Evolutionary conservation across 116 monocot genomes (phyloP), one percentile per base, ranked within the genome.

Genomic region (Dioscorea cayenensis): DNA sequence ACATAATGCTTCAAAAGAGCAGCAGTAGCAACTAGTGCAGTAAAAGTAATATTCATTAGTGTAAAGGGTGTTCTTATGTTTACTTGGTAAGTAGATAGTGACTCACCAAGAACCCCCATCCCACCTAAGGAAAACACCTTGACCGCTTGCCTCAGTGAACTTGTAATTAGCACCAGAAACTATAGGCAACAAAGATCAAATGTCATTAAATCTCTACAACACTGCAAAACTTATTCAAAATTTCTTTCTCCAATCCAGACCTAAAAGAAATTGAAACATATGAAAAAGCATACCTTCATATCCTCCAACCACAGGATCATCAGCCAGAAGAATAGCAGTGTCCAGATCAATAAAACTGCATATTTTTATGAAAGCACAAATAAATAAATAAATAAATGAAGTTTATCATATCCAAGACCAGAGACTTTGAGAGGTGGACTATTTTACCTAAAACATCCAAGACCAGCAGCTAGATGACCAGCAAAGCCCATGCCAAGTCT

Each of bases 401-500:
- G 62, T 23, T 62, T 5, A 27, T 36, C 18, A 37, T 12, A 60
- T 29, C 8, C 60, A 18, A 28, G 19, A 17, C 14, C n/a, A 37
- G 55, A 5, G 19, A 16, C 63, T 51, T 7, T 16, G 19, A 5
- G 7, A 35, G 48, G 59, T 35, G 35, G 36, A 23, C 22, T 38
- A 18, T 16, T 32, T 75, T 79, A 92, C 97, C 84, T 88, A 69
- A 96, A 96, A 84, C 92, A 92, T 36, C 88, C 96, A 60, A 87
- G 69, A 14, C 96, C 96, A 75, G 96, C 90, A 23, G 96, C 96
- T 22, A 96, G 51, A 84, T 96, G 96, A 67, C 84, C 88, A 70
- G 96, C 83, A 83, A 96, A 96, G 32, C 96, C 96, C 90, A 90
- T 92, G 36, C 92, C 88, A 72, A 96, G 81, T 73, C 88, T 90